phyloP scores from a whole-genome alignment of 2,329 filamentous ascomycete genomes.

The Pseudogymnoascus sp. region DNA sequence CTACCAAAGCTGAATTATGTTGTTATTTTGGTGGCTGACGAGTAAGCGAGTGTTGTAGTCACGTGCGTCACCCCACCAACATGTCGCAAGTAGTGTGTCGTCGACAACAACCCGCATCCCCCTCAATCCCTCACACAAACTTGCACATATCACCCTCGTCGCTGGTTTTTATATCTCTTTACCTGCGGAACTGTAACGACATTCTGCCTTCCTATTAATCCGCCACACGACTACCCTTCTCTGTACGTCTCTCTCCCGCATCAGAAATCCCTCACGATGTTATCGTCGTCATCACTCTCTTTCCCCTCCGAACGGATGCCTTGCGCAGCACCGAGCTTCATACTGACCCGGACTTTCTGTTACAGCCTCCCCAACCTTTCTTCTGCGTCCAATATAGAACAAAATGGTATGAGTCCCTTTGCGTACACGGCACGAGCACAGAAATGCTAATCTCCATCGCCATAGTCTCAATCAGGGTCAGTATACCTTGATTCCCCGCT shows the following conservation, averaged over 20 bases:
- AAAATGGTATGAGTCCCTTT: neutral
- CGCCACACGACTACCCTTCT: neutral
- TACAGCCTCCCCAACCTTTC: neutral
- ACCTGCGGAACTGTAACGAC: conserved; percentile 1
- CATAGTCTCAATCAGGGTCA: conserved; percentile 62
- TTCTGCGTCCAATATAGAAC: conserved; percentile 1
- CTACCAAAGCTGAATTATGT: neutral
- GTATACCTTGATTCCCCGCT: conserved; percentile 31
- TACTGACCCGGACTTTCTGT: neutral
- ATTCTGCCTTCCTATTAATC: neutral
- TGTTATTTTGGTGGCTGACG: conserved; percentile 7
- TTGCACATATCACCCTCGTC: neutral
- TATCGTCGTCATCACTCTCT: conserved; percentile 3
- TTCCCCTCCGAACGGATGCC: neutral
- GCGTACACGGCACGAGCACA: neutral
- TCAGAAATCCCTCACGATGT: neutral
- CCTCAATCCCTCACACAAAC: conserved; percentile 9
- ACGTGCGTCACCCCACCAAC: conserved; percentile 7
- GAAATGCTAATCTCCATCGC: neutral
- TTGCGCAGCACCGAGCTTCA: neutral
- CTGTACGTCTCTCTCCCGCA: neutral
- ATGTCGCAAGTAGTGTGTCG: conserved; percentile 6
- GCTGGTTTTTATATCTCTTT: conserved; percentile 1
- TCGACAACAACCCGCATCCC: conserved; percentile 8
- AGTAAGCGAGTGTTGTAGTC: neutral